Percentiles rank a stretch among this genome's conserved stretches.
Conservation (phyloP, 345 rosid species). For the Bretschneidera sinensis region DNA sequence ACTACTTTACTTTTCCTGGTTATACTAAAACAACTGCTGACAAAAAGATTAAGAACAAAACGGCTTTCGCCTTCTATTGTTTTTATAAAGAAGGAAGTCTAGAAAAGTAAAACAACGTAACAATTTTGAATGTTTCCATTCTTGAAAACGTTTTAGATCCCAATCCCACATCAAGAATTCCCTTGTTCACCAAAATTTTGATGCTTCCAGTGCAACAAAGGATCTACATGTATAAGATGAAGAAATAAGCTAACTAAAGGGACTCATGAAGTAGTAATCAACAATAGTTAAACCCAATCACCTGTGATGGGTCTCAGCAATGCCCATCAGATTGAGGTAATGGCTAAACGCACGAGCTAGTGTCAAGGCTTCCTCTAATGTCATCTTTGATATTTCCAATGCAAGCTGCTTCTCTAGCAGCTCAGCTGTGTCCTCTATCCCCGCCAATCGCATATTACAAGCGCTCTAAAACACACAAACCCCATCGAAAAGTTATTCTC, state of each 20-base stretch:
- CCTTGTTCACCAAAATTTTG: not conserved
- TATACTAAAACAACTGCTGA: too few relatives aligned
- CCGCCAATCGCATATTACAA: slow-evolving; percentile 75
- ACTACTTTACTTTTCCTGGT: not conserved
- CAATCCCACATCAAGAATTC: not conserved
- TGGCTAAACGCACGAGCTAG: slow-evolving; percentile 93
- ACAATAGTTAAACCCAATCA: slow-evolving; percentile 10
- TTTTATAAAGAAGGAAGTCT: not conserved
- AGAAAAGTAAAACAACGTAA: not conserved
- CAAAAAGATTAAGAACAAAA: too few relatives aligned
- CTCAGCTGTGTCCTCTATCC: slow-evolving; percentile 81
- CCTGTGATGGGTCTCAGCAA: slow-evolving; percentile 97
- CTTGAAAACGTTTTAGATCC: too few relatives aligned
- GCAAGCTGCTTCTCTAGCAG: slow-evolving; percentile 84
- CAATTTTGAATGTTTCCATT: not conserved
- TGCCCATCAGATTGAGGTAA: slow-evolving; percentile 88
- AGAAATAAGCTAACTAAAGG: not conserved
- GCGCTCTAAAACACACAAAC: slow-evolving; percentile 54
- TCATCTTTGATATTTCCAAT: slow-evolving; percentile 69
- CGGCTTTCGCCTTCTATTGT: too few relatives aligned
- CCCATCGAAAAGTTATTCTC: not conserved
- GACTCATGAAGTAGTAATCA: not conserved
- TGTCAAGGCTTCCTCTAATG: slow-evolving; percentile 79
- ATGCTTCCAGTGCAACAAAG: not conserved
- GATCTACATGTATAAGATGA: not conserved